These are phyloP conservation scores for Pseudofabraea citricarpa DNA, from an alignment of 2,329 filamentous ascomycete species.

Conservation along the genomic window DNA sequence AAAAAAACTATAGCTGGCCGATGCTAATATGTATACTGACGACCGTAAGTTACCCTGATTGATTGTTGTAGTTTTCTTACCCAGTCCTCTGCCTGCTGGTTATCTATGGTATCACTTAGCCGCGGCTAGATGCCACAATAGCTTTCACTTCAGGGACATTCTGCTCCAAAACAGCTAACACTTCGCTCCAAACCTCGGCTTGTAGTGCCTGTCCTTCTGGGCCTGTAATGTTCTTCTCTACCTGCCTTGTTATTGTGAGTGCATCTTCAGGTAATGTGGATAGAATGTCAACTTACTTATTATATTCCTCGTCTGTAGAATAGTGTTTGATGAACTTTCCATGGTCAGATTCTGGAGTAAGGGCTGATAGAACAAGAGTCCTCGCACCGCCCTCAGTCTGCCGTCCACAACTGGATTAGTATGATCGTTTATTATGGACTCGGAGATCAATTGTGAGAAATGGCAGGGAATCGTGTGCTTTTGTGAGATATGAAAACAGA, in stretches of 20 bases:
- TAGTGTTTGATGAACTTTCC: conserved; percentile 20
- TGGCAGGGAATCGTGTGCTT: too few species aligned
- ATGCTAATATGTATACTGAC: too few species aligned
- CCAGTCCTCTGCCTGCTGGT: too few species aligned
- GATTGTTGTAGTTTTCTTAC: too few species aligned
- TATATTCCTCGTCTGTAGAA: conserved; percentile 18
- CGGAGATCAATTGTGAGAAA: too few species aligned
- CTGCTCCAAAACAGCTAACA: conserved; percentile 15
- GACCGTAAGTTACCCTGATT: too few species aligned
- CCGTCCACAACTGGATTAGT: too few species aligned
- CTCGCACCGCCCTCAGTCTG: conserved; percentile 28
- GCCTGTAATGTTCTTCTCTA: conserved; percentile 16
- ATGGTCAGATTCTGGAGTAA: conserved; percentile 19
- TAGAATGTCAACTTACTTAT: conserved; percentile 17
- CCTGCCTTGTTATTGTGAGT: conserved; percentile 9
- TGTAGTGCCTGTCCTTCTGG: conserved; percentile 21
- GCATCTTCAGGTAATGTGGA: too few species aligned
- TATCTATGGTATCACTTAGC: too few species aligned
- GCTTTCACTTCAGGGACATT: conserved; percentile 16
- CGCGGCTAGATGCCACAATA: conserved; percentile 10
- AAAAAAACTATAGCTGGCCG: too few species aligned
- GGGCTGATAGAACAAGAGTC: conserved; percentile 23
- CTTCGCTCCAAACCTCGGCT: conserved; percentile 21
- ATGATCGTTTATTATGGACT: too few species aligned
- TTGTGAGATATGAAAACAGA: too few species aligned